phyloP scores from a whole-genome alignment of 2,329 filamentous ascomycete genomes.

The Penicillium sp. region DNA sequence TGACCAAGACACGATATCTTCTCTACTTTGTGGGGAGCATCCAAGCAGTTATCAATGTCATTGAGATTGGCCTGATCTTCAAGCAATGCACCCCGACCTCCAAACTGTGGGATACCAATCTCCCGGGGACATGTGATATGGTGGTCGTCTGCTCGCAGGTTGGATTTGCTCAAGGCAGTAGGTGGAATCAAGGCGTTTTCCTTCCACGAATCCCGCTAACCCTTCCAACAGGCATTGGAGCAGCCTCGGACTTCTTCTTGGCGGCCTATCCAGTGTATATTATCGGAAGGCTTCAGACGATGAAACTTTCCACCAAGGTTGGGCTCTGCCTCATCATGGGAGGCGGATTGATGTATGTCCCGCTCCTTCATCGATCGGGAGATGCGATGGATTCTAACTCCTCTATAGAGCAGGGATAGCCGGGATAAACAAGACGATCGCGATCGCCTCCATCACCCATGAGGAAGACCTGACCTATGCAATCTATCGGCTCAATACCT shows the following conservation, averaged over 20 bases:
- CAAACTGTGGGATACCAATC: constrained; percentile 14
- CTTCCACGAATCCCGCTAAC: too few relatives aligned
- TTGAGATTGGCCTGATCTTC: constrained; percentile 16
- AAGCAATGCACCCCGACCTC: constrained; percentile 13
- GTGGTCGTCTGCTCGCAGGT: constrained; percentile 14
- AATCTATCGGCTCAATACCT: constrained; percentile 18
- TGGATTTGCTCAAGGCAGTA: constrained; percentile 20
- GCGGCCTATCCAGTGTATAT: constrained; percentile 19
- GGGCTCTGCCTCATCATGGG: constrained; percentile 20
- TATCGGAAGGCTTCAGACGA: constrained; percentile 18
- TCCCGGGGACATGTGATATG: constrained; percentile 13
- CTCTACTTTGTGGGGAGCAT: constrained; percentile 15
- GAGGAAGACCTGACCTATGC: constrained; percentile 14
- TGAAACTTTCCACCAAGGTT: constrained; percentile 17
- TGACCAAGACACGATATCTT: constrained; percentile 10
- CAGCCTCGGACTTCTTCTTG: constrained; percentile 14
- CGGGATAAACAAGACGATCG: constrained; percentile 19
- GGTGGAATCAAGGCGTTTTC: not conserved
- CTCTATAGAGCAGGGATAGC: constrained; percentile 16
- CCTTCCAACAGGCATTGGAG: constrained; percentile 17
- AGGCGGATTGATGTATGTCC: constrained; percentile 18
- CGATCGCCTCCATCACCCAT: constrained; percentile 17
- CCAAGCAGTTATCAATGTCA: constrained; percentile 16
- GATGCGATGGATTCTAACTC: too few relatives aligned
- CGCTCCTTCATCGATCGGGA: too few relatives aligned